These are phyloP conservation scores for Linum usitatissimum DNA, from an alignment of 345 rosid genomes.

Conservation along the genomic window DNA sequence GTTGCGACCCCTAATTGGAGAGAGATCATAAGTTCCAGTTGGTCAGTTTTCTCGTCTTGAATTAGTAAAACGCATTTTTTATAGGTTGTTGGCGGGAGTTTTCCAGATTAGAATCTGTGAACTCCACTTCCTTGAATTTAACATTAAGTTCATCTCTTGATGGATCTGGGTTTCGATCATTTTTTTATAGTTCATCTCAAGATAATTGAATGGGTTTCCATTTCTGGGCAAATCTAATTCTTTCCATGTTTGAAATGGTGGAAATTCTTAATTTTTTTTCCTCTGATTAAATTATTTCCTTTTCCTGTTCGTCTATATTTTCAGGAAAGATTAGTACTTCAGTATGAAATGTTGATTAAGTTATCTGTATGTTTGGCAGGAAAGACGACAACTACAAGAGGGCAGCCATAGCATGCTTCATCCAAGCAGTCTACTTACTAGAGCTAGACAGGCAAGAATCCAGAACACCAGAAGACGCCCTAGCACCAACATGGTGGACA, in stretches of 20 bases:
- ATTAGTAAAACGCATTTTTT: not conserved
- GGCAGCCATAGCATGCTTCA: constrained; percentile 83
- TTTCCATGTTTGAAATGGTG: not conserved
- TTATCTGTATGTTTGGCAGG: constrained; percentile 27
- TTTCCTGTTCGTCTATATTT: not conserved
- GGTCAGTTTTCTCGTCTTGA: not conserved
- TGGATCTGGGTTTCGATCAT: not conserved
- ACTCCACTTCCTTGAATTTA: not conserved
- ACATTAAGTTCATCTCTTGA: not conserved
- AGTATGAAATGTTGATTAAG: too few species aligned
- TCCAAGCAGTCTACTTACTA: constrained; percentile 85
- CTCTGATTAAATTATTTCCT: not conserved
- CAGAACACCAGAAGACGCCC: constrained; percentile 46
- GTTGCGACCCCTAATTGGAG: constrained; percentile 1
- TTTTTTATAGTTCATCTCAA: not conserved
- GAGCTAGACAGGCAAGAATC: constrained; percentile 89
- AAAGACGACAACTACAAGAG: constrained; percentile 86
- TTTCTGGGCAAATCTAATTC: not conserved
- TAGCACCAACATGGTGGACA: constrained; percentile 93
- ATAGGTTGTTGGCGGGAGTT: not conserved
- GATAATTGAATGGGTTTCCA: not conserved
- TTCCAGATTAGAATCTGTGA: not conserved
- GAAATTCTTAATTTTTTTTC: too few species aligned
- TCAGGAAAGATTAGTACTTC: not conserved
- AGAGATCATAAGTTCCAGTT: constrained; percentile 7